A percentile compares a stretch with the other conserved stretches of the same genome.
These are phyloP conservation scores for Penicillium ochrochloron DNA, from an alignment of 495 filamentous ascomycete genomes.

Conservation along the genomic window DNA sequence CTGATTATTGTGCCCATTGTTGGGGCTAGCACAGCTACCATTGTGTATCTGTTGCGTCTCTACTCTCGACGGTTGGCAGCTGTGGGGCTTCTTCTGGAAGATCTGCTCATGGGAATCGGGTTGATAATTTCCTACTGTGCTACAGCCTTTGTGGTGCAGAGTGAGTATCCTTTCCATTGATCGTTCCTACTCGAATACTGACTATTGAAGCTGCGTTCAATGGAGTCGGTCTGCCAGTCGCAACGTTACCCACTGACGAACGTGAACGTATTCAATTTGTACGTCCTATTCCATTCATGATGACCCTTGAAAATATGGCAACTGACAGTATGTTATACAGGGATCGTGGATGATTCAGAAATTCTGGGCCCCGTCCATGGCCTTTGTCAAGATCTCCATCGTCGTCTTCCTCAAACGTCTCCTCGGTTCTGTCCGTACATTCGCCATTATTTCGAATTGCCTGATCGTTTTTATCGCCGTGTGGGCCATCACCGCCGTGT, in stretches of 20 bases:
- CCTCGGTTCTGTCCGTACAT: conserved; percentile 24
- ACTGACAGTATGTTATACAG: background rate
- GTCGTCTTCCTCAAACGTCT: conserved; percentile 37
- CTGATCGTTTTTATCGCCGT: conserved; percentile 30
- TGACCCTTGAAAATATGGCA: background rate
- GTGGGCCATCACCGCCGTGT: conserved; percentile 31
- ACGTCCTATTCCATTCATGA: background rate
- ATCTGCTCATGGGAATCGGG: conserved; percentile 28
- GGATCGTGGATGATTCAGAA: conserved; percentile 31
- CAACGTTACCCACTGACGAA: background rate
- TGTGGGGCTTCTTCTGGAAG: conserved; percentile 19
- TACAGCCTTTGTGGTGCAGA: conserved; percentile 23
- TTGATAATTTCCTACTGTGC: conserved; percentile 27
- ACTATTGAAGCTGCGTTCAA: background rate
- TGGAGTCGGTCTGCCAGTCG: conserved; percentile 4
- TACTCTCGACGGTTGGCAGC: conserved; percentile 18
- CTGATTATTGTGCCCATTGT: conserved; percentile 27
- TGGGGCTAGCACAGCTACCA: conserved; percentile 23
- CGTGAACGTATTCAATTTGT: background rate
- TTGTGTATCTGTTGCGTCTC: conserved; percentile 26
- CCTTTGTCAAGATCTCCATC: conserved; percentile 44
- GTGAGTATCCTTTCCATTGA: conserved; percentile 19
- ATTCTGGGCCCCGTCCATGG: conserved; percentile 32
- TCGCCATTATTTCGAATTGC: conserved; percentile 14
- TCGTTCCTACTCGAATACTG: background rate